A percentile compares a stretch with the other conserved stretches of the same genome.
Evolutionary conservation across 768 basidiomycete species (phyloP).

Genomic region (Chiua virens): DNA sequence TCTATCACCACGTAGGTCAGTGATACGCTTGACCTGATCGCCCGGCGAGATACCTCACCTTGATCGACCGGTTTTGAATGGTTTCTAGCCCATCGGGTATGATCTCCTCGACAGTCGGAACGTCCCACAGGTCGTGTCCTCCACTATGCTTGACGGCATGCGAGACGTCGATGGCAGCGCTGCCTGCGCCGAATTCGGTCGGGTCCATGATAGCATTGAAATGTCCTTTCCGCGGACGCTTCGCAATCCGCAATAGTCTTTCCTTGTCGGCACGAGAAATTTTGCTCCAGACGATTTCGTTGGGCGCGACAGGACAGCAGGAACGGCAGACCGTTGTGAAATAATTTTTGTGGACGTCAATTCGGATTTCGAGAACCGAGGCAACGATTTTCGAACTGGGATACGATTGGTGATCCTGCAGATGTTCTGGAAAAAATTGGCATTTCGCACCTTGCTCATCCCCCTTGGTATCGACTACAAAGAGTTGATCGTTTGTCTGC

Average conservation of each 20-base stretch:
- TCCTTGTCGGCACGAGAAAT: slow-evolving; percentile 67
- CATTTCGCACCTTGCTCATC: slow-evolving; percentile 59
- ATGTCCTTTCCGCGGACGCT: slow-evolving; percentile 67
- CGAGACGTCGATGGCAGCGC: slow-evolving; percentile 60
- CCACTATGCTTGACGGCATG: slow-evolving; percentile 71
- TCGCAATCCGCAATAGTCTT: slow-evolving; percentile 72
- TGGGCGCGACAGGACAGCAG: slow-evolving; percentile 70
- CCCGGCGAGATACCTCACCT: slow-evolving; percentile 39
- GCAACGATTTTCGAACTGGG: slow-evolving; percentile 59
- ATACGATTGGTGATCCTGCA: too few relatives aligned
- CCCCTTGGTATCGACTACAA: slow-evolving; percentile 77
- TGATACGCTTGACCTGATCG: too few relatives aligned
- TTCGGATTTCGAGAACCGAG: slow-evolving; percentile 51
- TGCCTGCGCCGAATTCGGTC: slow-evolving; percentile 64
- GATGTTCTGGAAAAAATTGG: not conserved
- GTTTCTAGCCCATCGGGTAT: slow-evolving; percentile 42
- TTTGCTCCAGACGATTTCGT: slow-evolving; percentile 30
- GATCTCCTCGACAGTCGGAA: slow-evolving; percentile 33
- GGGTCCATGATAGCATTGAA: slow-evolving; percentile 72
- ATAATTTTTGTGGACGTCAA: slow-evolving; percentile 79
- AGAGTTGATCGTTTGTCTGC: slow-evolving; percentile 71
- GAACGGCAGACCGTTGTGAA: slow-evolving; percentile 82
- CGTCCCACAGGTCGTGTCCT: slow-evolving; percentile 62
- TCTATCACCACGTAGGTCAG: slow-evolving; percentile 33
- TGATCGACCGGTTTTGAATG: slow-evolving; percentile 44